Conservation (phyloP, 179 eudicot species). For the Dionaea muscipula region DNA sequence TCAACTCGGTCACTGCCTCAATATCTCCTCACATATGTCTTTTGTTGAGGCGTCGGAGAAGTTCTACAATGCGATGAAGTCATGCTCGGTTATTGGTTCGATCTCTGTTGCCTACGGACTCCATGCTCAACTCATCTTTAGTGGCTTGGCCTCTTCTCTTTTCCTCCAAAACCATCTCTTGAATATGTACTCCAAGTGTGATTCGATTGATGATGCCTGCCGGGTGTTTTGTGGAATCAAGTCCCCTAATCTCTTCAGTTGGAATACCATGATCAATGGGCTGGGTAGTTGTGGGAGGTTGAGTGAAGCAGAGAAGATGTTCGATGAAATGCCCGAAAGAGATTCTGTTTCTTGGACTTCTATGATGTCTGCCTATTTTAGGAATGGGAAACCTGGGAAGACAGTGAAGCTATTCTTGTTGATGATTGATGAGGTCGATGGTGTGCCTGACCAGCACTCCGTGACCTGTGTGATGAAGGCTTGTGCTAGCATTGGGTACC, state of each 20-base stretch:
- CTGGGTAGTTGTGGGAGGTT: constrained; percentile 15
- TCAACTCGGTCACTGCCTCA: neutral
- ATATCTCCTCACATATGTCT: neutral
- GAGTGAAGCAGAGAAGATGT: constrained; percentile 18
- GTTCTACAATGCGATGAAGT: constrained; percentile 12
- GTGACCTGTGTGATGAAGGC: constrained; percentile 26
- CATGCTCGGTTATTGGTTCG: constrained; percentile 11
- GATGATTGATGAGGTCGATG: constrained; percentile 10
- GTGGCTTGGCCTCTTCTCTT: constrained; percentile 17
- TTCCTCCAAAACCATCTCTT: constrained; percentile 29
- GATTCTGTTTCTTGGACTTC: constrained; percentile 28
- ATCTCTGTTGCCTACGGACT: constrained; percentile 14
- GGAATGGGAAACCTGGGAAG: constrained; percentile 11
- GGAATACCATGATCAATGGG: constrained; percentile 25
- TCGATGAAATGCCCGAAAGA: constrained; percentile 26
- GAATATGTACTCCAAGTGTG: constrained; percentile 17
- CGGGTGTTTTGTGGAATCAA: constrained; percentile 14
- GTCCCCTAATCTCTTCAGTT: constrained; percentile 19
- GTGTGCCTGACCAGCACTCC: constrained; percentile 16
- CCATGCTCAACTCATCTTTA: constrained; percentile 22
- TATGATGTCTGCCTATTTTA: constrained; percentile 28
- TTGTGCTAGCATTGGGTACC: constrained; percentile 20
- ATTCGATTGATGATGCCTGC: constrained; percentile 17
- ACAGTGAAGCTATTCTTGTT: constrained; percentile 15
- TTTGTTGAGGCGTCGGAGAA: constrained; percentile 15